Evolutionary conservation across 2,329 filamentous ascomycete species (phyloP), one percentile per base, ranked within the genome.

Genomic region (Thielaviopsis populi): DNA sequence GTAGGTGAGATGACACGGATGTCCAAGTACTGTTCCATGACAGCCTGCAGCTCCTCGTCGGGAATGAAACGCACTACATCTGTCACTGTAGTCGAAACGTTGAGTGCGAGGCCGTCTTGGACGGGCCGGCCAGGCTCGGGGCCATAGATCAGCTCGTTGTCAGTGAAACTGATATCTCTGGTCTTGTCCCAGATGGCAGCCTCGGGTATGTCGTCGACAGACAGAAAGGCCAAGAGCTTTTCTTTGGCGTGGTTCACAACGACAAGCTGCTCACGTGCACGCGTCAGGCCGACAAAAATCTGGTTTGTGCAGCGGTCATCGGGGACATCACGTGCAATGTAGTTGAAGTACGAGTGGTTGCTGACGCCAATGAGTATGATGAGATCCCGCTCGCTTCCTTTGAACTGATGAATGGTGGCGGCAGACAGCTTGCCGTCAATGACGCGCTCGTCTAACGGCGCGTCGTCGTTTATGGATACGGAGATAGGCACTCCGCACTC

Each of bases 331-430:
- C 70, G 68, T 1, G 68, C 71, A 2, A 68, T 54, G 22, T 63
- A 66, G 4, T 62, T 4, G 33, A 73, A 72, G 59, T 69, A 73
- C 0, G 67, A 67, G 13, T 68, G 60, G 46, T 72, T 70, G 7
- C 40, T 62, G 0, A 70, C 66, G 4, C 67, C 69, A 37, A 70
- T 64, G 1, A 72, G 63, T 48, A 73, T 69, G 3, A 73, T 53
- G 1, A 73, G 62, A 42, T 71, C 65, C 17, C 71, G 70, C 65
- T 73, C 71, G 50, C 68, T 70, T 3, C 71, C 71, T 50, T 73
- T 73, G 65, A 73, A 73, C 46, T 72, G 70, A 42, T 73, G 71
- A 53, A 71, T 71, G 0, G 70, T 72, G 15, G 70, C 71, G 11
- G 72, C 65, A 10, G 69, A 70, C 22, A 73, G 13, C 61, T 73